Base-by-base conservation (phyloP, 306 rosid genomes). In the Quercus cerris region DNA sequence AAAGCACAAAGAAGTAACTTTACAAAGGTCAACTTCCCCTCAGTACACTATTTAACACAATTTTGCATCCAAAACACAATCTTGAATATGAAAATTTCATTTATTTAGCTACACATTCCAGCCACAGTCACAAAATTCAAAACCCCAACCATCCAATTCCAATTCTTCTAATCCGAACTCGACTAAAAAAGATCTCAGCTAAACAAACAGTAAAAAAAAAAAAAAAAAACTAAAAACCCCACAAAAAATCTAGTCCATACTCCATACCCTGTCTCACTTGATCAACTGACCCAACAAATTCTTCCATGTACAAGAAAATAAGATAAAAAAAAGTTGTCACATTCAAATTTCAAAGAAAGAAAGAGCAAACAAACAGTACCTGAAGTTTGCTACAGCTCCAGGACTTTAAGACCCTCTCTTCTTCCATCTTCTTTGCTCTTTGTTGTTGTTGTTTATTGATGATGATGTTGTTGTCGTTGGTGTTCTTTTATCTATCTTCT, bases 401-500 rank as follows among this genome's bases (percentile, higher is more conserved):
- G 11, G 46, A 41, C 11, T 41, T 41, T 7, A 41, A 49, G 54
- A 49, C 5, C 15, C 54, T 49, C 4, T 11, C 15, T 49, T 49
- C 54, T 49, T 49, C 46, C 2, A 38, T 38, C 46, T 38, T 49
- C 54, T 49, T 49, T 49, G 15, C 54, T 49, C 54, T 49, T 49
- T 49, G 54, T 49, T 49, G 54, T 49, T 38, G 44, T 46, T 12
- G 54, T 49, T 49, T 38, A 38, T 38, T 38, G 46, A 38, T 49
- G 54, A 46, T 46, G 12, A 11, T 46, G 15, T 2, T 38, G 46
- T 7, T 7, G 46, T 11, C 2, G 52, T 49, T 49, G 54, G 20
- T 46, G 73, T 69, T 51, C 33, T n/a, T 74, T 18, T 27, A 61
- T 83, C 52, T 80, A 74, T 56, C 62, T 17, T 75, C 76, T 78